Percentiles rank a stretch among this genome's conserved stretches.
These are phyloP conservation scores for Clavariopsis aquatica DNA, from an alignment of 495 filamentous ascomycete species.

Conservation along the genomic window DNA sequence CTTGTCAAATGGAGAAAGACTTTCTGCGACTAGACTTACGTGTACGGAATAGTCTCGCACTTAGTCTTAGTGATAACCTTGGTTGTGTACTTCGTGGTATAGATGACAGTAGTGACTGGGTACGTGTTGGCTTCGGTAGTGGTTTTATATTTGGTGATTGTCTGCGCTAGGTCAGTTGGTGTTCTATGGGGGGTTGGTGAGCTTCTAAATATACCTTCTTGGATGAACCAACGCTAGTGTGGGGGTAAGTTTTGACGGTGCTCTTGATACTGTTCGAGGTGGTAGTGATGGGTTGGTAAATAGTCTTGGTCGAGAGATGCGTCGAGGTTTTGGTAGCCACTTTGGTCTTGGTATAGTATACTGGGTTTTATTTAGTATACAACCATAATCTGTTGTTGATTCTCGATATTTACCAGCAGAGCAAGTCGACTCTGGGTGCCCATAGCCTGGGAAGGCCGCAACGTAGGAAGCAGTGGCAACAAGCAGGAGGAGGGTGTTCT, in stretches of 20 bases:
- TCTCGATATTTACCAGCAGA: conserved; percentile 1
- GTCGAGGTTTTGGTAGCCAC: conserved; percentile 6
- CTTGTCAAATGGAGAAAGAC: not conserved
- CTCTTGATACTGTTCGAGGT: not conserved
- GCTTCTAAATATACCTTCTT: conserved; percentile 8
- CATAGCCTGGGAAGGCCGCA: conserved; percentile 19
- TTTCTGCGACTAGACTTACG: conserved; percentile 6
- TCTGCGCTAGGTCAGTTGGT: conserved; percentile 12
- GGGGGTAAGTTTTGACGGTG: conserved; percentile 16
- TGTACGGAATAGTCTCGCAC: conserved; percentile 21
- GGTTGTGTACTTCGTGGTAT: conserved; percentile 14
- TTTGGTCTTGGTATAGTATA: conserved; percentile 11
- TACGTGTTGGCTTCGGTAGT: conserved; percentile 12
- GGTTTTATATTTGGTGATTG: conserved; percentile 19
- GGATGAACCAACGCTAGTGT: conserved; percentile 12
- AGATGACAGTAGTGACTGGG: conserved; percentile 24
- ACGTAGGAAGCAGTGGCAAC: conserved; percentile 22
- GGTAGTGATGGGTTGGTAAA: conserved; percentile 27
- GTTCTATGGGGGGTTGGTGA: not conserved
- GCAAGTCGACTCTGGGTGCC: not conserved
- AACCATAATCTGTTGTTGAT: not conserved
- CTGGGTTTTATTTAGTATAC: not conserved
- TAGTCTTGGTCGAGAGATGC: conserved; percentile 26
- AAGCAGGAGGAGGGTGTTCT: conserved; percentile 16
- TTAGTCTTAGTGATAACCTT: conserved; percentile 8